These are phyloP conservation scores for Russula foetens DNA, from an alignment of 768 basidiomycete genomes.

Conservation along the genomic window DNA sequence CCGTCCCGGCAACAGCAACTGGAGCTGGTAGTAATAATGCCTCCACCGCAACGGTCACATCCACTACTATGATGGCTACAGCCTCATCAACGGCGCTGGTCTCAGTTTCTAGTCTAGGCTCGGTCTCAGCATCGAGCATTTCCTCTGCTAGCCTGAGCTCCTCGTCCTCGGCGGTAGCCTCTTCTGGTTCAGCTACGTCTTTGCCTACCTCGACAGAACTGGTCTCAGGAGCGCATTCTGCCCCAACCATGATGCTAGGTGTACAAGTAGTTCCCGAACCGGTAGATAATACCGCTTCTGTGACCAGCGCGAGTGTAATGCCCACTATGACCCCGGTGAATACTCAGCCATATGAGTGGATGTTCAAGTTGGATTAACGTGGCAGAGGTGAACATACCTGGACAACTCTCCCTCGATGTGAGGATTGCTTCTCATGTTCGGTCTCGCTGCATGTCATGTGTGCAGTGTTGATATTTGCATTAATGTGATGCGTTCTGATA, in stretches of 20 bases:
- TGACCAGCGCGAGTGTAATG: not conserved
- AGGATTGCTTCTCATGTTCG: not conserved
- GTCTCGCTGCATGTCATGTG: constrained; percentile 12
- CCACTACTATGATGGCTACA: not conserved
- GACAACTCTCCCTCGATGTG: constrained; percentile 2
- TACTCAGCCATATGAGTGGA: constrained; percentile 20
- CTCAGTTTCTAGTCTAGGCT: not conserved
- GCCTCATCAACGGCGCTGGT: not conserved
- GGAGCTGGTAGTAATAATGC: not conserved
- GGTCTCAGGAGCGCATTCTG: not conserved
- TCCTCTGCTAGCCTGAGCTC: not conserved
- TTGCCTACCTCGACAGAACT: not conserved
- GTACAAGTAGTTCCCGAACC: constrained; percentile 10
- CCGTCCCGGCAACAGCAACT: constrained; percentile 6
- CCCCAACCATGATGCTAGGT: not conserved
- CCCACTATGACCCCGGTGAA: constrained; percentile 17
- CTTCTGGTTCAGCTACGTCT: not conserved
- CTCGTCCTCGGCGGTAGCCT: not conserved
- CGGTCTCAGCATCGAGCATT: not conserved
- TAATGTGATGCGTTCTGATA: not conserved
- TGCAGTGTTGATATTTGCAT: not conserved
- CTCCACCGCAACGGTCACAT: not conserved
- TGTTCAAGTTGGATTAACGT: constrained; percentile 13
- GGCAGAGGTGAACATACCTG: not conserved
- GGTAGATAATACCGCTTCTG: not conserved